A percentile compares a stretch with the other conserved stretches of the same genome.
Evolutionary conservation across 345 rosid species (phyloP).

Genomic region (Crucihimalaya himalaica): DNA sequence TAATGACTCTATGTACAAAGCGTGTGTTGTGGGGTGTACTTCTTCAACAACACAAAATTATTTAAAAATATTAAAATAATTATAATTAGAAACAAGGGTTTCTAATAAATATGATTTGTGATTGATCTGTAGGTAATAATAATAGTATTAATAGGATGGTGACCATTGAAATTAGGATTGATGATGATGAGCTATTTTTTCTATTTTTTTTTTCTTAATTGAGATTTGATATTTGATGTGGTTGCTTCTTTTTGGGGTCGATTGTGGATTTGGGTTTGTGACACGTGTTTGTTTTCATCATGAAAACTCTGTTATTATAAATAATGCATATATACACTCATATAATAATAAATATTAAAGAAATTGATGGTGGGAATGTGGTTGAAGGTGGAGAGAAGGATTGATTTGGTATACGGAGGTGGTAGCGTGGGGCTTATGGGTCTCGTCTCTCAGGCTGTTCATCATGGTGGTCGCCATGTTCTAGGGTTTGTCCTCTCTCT

Average conservation of each 20-base stretch:
- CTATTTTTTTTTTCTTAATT: conserved; percentile 24
- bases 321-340: neutral
- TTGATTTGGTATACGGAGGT: conserved; percentile 97
- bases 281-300: conserved; percentile 65
- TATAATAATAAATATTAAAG: conserved; percentile 23
- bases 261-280: conserved; percentile 27
- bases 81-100: conserved; percentile 1
- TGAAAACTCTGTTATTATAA: conserved; percentile 40
- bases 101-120: conserved; percentile 25
- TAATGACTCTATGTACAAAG: conserved; percentile 40
- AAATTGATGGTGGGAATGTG: conserved; percentile 48
- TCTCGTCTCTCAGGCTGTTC: conserved; percentile 96
- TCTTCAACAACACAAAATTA: conserved; percentile 25
- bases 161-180: conserved; percentile 40
- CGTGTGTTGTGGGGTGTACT: conserved; percentile 44
- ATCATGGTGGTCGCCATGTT: conserved; percentile 99
- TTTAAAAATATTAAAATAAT: neutral
- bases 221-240: conserved; percentile 41
- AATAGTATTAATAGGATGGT: conserved; percentile 38
- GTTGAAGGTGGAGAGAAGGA: conserved; percentile 85
- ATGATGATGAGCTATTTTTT: conserved; percentile 33
- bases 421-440: conserved; percentile 99
- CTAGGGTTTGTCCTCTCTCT: conserved; percentile 71
- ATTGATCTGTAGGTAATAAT: conserved; percentile 35
- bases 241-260: conserved; percentile 35